Base-by-base conservation (phyloP, 495 filamentous ascomycete species). In the Trichoderma virens region DNA sequence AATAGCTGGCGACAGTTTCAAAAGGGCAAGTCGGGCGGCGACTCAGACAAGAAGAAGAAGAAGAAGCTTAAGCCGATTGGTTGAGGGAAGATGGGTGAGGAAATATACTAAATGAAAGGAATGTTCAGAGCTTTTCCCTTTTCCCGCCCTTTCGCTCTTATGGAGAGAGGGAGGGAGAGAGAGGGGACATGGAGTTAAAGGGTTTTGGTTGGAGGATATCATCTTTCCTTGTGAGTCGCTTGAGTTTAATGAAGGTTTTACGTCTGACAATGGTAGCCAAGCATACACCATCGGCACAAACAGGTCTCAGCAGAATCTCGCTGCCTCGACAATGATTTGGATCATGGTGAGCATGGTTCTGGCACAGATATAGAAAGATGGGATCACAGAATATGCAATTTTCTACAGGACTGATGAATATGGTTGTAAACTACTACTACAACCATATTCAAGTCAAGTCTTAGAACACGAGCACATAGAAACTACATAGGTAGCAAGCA, bases 1-100 rank as follows among this genome's bases (percentile, higher is more conserved):
- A 89, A 86, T 31, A 96, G 89, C 73, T 99, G 94, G 94, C 86
- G 95, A 34, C 87, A 92, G 64, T 99, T 93, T 68, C 89, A 94
- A 70, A 92, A 93, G 77, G 83, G 82, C 62, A 82, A 83, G 69
- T 74, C 70, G 25, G 73, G 72, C 6, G 79, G 75, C 20, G 80
- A 72, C 2, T 85, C 85, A 65, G 91, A 90, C 72, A 95, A 95
- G 83, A 97, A 96, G 84, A 93, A 94, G 80, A 93, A 92, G 79
- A 82, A 91, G 83, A 95, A 96, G 81, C 82, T 91, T n/a, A 79
- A 82, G 77, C 78, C 78, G 0, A 80, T 82, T 45, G 79, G 79
- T 31, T 82, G 71, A 78, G 31, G 9, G 13, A 16, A 5, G 51
- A 27, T 9, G 23, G 20, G 23, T 3, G 5, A 27, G 11, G n/a